phyloP scores from a whole-genome alignment of 352 stramenopile genomes.

The Pythium apleroticum region DNA sequence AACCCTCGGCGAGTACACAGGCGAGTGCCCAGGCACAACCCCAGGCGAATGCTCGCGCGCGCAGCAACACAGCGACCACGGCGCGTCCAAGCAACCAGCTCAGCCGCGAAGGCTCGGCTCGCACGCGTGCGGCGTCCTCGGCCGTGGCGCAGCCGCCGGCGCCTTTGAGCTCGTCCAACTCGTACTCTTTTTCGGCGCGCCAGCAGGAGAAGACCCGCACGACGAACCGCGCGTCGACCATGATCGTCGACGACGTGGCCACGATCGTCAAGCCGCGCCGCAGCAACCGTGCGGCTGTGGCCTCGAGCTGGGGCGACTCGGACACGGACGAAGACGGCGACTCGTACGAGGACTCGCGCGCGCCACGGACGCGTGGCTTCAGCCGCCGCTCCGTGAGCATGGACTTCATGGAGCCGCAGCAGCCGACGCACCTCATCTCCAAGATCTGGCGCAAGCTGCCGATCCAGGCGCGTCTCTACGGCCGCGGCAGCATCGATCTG shows the following conservation, averaged over 20 bases:
- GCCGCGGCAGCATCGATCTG: conserved; percentile 29
- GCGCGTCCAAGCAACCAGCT: conserved; percentile 6
- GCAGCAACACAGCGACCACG: conserved; percentile 23
- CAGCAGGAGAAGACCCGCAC: conserved; percentile 28
- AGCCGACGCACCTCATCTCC: conserved; percentile 66
- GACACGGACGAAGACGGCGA: conserved; percentile 63
- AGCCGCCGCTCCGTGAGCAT: conserved; percentile 67
- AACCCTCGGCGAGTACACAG: not conserved
- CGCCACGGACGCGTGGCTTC: conserved; percentile 50
- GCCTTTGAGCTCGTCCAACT: conserved; percentile 14
- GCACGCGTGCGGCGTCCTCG: conserved; percentile 10
- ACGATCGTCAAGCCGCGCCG: conserved; percentile 48
- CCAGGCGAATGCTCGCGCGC: conserved; percentile 1
- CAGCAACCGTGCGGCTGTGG: conserved; percentile 6
- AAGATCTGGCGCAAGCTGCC: conserved; percentile 83
- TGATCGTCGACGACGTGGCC: conserved; percentile 47
- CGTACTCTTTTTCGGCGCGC: conserved; percentile 27
- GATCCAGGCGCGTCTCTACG: conserved; percentile 59
- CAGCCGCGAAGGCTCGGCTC: conserved; percentile 16
- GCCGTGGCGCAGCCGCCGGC: not conserved
- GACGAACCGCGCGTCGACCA: conserved; percentile 28
- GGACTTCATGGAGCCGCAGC: conserved; percentile 75
- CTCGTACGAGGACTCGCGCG: conserved; percentile 56
- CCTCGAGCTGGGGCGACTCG: conserved; percentile 49
- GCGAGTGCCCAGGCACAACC: not conserved